Conservation (phyloP, 495 filamentous ascomycete species). For the Neurospora sp. region DNA sequence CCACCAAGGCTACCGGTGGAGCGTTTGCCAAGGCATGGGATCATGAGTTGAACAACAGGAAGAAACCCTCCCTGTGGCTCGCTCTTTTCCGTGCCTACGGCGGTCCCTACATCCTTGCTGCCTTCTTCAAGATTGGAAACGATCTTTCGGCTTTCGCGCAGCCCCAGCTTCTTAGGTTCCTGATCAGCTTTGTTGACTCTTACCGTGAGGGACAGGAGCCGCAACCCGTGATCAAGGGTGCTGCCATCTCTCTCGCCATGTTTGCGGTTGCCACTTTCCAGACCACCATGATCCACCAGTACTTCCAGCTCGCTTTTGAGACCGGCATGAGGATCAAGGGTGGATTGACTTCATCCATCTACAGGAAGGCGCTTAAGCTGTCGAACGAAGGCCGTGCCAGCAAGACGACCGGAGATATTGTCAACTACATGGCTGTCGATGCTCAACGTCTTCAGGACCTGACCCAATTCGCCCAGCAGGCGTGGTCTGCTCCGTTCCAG, state of each 20-base stretch:
- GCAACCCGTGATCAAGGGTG: slow-evolving; percentile 72
- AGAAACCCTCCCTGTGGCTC: slow-evolving; percentile 77
- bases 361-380: slow-evolving; percentile 77
- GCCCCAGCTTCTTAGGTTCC: slow-evolving; percentile 75
- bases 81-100: slow-evolving; percentile 83
- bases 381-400: slow-evolving; percentile 86
- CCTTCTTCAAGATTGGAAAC: slow-evolving; percentile 75
- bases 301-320: slow-evolving; percentile 91
- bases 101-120: slow-evolving; percentile 67
- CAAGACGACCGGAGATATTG: slow-evolving; percentile 95
- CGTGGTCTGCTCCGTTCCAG: slow-evolving; percentile 96
- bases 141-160: slow-evolving; percentile 81
- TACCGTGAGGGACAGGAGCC: slow-evolving; percentile 51
- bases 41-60: slow-evolving; percentile 58
- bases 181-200: slow-evolving; percentile 83
- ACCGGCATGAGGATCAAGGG: slow-evolving; percentile 96
- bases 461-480: slow-evolving; percentile 87
- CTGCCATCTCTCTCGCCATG: slow-evolving; percentile 86
- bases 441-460: slow-evolving; percentile 90
- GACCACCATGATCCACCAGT: slow-evolving; percentile 73
- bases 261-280: slow-evolving; percentile 78
- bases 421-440: slow-evolving; percentile 98
- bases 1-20: slow-evolving; percentile 56
- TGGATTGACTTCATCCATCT: slow-evolving; percentile 80
- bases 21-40: slow-evolving; percentile 70